Conservation (phyloP, 2,329 filamentous ascomycete species). For the Neofusicoccum cordaticola region DNA sequence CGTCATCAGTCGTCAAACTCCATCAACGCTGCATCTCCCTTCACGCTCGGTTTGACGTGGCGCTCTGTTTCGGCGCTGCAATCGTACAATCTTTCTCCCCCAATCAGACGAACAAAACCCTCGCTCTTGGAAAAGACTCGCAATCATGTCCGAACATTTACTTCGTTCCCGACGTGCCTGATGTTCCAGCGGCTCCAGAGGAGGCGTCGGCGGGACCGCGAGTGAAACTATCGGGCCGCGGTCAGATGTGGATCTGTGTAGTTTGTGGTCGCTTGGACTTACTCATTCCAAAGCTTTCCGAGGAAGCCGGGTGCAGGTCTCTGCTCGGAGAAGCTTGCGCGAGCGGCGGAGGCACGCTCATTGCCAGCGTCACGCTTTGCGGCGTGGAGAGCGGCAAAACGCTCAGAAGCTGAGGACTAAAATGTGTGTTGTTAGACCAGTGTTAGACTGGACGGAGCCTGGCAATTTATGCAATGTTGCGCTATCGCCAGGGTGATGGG, state of each 20-base stretch:
- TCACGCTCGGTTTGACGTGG: no score
- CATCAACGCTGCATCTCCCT: neutral
- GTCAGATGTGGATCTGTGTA: neutral
- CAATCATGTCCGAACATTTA: neutral
- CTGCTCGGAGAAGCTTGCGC: slow-evolving; percentile 17
- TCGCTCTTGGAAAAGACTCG: neutral
- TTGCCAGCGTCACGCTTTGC: slow-evolving; percentile 13
- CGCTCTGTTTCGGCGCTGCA: neutral
- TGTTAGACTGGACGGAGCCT: neutral
- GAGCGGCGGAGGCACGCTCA: neutral
- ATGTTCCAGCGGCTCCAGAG: neutral
- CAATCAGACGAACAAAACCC: neutral
- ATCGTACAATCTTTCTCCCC: neutral
- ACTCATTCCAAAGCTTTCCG: slow-evolving; percentile 17
- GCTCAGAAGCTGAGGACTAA: slow-evolving; percentile 13
- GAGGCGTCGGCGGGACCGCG: neutral
- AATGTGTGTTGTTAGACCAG: neutral
- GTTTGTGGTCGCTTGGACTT: neutral
- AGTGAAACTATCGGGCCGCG: neutral
- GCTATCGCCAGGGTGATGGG: no score
- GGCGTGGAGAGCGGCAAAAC: slow-evolving; percentile 10
- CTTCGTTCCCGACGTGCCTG: neutral
- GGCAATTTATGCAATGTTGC: no score
- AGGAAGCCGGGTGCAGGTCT: slow-evolving; percentile 10
- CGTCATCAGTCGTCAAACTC: neutral